These are phyloP conservation scores for Handroanthus guayacan DNA, from an alignment of 257 asterid species.

Conservation along the genomic window DNA sequence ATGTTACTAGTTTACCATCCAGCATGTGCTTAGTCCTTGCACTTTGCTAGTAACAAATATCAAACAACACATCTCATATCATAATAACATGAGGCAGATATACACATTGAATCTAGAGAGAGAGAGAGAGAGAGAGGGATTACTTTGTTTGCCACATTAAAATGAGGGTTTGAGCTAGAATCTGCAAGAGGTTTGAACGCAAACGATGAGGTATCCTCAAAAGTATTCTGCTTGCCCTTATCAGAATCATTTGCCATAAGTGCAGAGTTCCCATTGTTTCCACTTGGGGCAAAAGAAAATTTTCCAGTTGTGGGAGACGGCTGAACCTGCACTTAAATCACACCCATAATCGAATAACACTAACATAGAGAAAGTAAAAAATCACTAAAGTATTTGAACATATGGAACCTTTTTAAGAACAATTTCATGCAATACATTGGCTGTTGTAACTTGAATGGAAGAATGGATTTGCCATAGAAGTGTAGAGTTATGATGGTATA, in stretches of 20 bases:
- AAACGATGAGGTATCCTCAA: slow-evolving; percentile 57
- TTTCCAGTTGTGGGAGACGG: slow-evolving; percentile 87
- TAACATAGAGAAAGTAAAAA: not conserved
- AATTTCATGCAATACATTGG: not conserved
- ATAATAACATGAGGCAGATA: not conserved
- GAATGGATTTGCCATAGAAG: not conserved
- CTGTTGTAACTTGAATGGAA: not conserved
- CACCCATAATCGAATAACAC: slow-evolving; percentile 18
- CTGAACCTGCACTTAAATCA: slow-evolving; percentile 35
- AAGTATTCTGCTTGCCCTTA: slow-evolving; percentile 53
- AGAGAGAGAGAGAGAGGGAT: slow-evolving; percentile 21
- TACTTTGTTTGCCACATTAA: slow-evolving; percentile 54
- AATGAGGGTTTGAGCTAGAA: slow-evolving; percentile 48
- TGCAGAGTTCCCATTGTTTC: slow-evolving; percentile 44
- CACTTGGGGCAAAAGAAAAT: slow-evolving; percentile 46
- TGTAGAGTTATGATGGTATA: not conserved
- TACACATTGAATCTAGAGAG: not conserved
- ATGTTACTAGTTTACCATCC: no score
- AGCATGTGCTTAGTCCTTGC: no score
- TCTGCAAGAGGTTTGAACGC: slow-evolving; percentile 59
- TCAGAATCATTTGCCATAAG: slow-evolving; percentile 42
- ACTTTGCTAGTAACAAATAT: not conserved
- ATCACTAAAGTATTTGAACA: not conserved
- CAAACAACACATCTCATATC: not conserved
- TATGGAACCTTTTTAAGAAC: not conserved